Percentiles rank a stretch among this genome's conserved stretches.
Evolutionary conservation across 169 alveolate genomes (phyloP).

Genomic region (Eimeria falciformis): DNA sequence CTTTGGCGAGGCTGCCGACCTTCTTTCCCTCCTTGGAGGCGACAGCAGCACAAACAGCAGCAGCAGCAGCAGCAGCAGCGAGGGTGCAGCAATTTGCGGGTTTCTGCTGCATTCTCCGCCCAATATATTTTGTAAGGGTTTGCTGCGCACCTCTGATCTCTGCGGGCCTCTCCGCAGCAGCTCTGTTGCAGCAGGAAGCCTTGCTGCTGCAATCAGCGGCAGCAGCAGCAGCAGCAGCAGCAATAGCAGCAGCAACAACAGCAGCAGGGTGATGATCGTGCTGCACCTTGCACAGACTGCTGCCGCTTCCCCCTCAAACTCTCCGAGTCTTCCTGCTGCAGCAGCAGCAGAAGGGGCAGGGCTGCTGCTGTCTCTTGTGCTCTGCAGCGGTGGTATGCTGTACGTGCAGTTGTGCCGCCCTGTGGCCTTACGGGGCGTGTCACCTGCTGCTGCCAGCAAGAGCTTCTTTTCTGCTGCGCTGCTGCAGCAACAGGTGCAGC

Average conservation of each 20-base stretch:
- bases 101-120: neutral
- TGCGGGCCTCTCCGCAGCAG: constrained; percentile 20
- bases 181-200: neutral
- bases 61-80: neutral
- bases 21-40: neutral
- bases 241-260: neutral
- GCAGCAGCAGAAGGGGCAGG: constrained; percentile 8
- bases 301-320: neutral
- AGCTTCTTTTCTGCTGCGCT: constrained; percentile 6
- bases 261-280: neutral
- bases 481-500: neutral
- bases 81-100: neutral
- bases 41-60: neutral
- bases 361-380: neutral
- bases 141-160: neutral
- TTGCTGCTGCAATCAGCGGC: neutral
- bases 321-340: neutral
- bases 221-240: constrained; percentile 1
- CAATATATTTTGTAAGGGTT: neutral
- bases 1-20: neutral
- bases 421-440: neutral
- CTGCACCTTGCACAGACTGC: neutral
- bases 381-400: neutral
- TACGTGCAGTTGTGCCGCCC: neutral
- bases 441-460: constrained; percentile 8